Conservation (phyloP, 495 filamentous ascomycete species). For the Staphylotrichum longicolle region DNA sequence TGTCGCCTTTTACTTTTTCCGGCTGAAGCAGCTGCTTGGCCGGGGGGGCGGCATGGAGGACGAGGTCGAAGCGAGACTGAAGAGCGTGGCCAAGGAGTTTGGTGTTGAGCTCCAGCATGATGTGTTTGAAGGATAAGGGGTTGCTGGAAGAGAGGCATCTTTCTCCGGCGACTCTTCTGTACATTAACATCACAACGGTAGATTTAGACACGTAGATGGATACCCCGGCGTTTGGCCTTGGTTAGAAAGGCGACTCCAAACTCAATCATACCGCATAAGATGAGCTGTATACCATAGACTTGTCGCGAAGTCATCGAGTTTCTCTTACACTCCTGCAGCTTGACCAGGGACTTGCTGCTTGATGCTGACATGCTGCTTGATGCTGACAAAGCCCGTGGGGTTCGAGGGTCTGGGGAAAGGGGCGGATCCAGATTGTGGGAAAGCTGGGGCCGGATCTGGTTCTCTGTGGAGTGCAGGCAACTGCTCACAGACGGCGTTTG, state of each 20-base stretch:
- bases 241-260: neutral
- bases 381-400: no score
- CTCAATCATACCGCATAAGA: neutral
- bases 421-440: no score
- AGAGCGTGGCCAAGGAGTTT: constrained; percentile 80
- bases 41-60: constrained; percentile 88
- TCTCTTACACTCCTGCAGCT: no score
- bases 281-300: neutral
- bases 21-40: constrained; percentile 69
- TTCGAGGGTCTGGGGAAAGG: no score
- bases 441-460: no score
- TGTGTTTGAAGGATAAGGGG: constrained; percentile 76
- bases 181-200: neutral
- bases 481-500: no score
- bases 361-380: no score
- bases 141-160: neutral
- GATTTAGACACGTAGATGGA: constrained; percentile 19
- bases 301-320: no score
- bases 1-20: constrained; percentile 76
- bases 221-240: constrained; percentile 8
- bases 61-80: constrained; percentile 83
- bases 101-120: constrained; percentile 86
- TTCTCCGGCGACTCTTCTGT: neutral
- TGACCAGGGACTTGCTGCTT: no score
- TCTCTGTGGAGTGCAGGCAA: no score